Percentiles rank a stretch among this genome's conserved stretches.
These are phyloP conservation scores for Agrocybe praecox DNA, from an alignment of 768 basidiomycete species.

Conservation along the genomic window DNA sequence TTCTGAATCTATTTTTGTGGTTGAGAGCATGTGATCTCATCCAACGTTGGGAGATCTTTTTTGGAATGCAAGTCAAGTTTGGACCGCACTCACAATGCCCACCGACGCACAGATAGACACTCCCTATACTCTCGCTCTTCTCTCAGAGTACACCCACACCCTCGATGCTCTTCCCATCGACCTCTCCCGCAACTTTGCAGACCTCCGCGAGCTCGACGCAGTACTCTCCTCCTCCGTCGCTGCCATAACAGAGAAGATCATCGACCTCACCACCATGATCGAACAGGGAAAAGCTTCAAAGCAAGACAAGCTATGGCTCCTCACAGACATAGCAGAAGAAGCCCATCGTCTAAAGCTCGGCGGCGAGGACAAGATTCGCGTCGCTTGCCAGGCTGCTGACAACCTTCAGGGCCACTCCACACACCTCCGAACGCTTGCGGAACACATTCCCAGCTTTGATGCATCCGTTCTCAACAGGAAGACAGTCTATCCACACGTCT, in stretches of 20 bases:
- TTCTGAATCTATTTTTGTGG: conserved; percentile 11
- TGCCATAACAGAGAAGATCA: conserved; percentile 80
- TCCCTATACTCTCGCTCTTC: conserved; percentile 67
- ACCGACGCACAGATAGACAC: conserved; percentile 25
- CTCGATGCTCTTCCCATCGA: conserved; percentile 94
- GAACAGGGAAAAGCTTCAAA: conserved; percentile 59
- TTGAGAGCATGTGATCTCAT: conserved; percentile 20
- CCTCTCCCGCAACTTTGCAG: conserved; percentile 92
- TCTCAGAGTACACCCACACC: conserved; percentile 86
- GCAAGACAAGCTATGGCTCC: conserved; percentile 81
- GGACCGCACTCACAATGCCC: conserved; percentile 7
- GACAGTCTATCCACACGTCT: conserved; percentile 79
- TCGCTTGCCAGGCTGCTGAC: conserved; percentile 90
- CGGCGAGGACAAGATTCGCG: conserved; percentile 97
- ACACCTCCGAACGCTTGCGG: conserved; percentile 65
- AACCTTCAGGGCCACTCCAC: conserved; percentile 68
- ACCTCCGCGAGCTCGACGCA: conserved; percentile 97
- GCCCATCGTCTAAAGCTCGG: conserved; percentile 89
- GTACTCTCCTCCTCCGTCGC: conserved; percentile 90
- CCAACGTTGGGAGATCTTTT: neutral
- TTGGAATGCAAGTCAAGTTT: neutral
- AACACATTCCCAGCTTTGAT: conserved; percentile 67
- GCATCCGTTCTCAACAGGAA: conserved; percentile 54
- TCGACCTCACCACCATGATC: conserved; percentile 74
- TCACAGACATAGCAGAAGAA: conserved; percentile 94